Base-by-base conservation (phyloP, 2,329 filamentous ascomycete species). In the Gliomastix tumulicola region DNA sequence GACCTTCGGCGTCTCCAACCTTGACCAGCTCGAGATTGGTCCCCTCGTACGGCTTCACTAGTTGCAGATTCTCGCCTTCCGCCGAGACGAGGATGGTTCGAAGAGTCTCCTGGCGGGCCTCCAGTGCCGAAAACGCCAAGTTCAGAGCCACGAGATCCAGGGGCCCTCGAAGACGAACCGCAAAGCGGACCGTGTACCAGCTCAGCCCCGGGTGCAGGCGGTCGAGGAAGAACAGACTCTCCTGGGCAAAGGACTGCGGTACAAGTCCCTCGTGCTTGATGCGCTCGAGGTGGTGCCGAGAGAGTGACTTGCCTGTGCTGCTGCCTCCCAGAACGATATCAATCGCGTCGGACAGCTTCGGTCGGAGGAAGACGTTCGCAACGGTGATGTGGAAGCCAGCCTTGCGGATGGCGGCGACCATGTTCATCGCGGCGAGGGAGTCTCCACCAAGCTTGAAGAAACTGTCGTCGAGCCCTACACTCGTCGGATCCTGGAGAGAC, bases 391-490 rank as follows among this genome's bases (percentile, higher is more conserved):
- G 15, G 11, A 38, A 17, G 7, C 27, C 23, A 16, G 37, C 19
- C 15, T 30, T 35, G 5, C 25, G n/a, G n/a, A n/a, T n/a, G n/a
- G n/a, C n/a, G n/a, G n/a, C n/a, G n/a, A n/a, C n/a, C 5, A 73
- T 44, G 38, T 61, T 36, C 6, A 15, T 28, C 6, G 34, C 34
- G 2, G 56, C 43, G 2, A 71, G 57, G 1, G 68, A 71, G 45
- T 71, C 63, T 17, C 68, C 68, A 7, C 68, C 68, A 0, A 68
- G 55, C 1, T 54, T 55, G 54, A 71, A 69, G 48, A 72, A 71
- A 48, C 62, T 67, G 42, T 69, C 62, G 5, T 63, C 57, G 5
- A 55, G 41, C 6, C 57, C 56, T 18, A 69, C 61, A 8, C 48
- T 40, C 5, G 57, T 46, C 16, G 53, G 40, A 5, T 48, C 44